Conservation (phyloP, 306 rosid genomes). For the Prunus salicina region DNA sequence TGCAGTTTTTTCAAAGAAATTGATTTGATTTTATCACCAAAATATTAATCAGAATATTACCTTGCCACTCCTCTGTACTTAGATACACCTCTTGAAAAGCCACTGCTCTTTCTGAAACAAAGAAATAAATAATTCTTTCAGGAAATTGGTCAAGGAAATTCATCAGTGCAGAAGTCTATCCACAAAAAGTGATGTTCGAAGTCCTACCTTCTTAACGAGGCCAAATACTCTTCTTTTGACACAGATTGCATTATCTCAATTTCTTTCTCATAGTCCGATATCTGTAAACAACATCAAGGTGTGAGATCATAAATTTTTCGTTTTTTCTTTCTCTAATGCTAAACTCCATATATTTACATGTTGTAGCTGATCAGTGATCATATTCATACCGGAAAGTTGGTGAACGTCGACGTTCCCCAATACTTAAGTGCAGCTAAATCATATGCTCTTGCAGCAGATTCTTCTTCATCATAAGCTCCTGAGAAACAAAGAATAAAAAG, state of each 20-base stretch:
- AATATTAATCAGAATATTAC: constrained; percentile 22
- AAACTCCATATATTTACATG: too few species aligned
- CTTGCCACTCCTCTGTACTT: constrained; percentile 94
- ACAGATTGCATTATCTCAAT: constrained; percentile 66
- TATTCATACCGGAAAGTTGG: constrained; percentile 66
- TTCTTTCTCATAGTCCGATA: constrained; percentile 70
- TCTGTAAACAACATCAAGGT: constrained; percentile 27
- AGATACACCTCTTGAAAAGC: constrained; percentile 93
- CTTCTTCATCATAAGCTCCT: constrained; percentile 97
- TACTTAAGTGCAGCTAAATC: constrained; percentile 91
- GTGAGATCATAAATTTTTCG: too few species aligned
- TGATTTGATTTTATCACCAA: not conserved
- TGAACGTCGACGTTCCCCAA: constrained; percentile 83
- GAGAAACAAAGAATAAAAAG: not conserved
- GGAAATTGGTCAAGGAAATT: constrained; percentile 1
- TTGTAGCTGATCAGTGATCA: too few species aligned
- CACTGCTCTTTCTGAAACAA: constrained; percentile 75
- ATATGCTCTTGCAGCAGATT: constrained; percentile 91
- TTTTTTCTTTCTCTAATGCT: too few species aligned
- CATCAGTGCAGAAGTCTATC: not conserved
- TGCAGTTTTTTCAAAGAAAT: not conserved
- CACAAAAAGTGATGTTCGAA: not conserved
- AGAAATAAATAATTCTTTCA: not conserved
- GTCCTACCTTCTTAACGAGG: constrained; percentile 77
- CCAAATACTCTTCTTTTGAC: constrained; percentile 88